These are phyloP conservation scores for Calonectria hawksworthii DNA, from an alignment of 2,329 filamentous ascomycete species.

Conservation along the genomic window DNA sequence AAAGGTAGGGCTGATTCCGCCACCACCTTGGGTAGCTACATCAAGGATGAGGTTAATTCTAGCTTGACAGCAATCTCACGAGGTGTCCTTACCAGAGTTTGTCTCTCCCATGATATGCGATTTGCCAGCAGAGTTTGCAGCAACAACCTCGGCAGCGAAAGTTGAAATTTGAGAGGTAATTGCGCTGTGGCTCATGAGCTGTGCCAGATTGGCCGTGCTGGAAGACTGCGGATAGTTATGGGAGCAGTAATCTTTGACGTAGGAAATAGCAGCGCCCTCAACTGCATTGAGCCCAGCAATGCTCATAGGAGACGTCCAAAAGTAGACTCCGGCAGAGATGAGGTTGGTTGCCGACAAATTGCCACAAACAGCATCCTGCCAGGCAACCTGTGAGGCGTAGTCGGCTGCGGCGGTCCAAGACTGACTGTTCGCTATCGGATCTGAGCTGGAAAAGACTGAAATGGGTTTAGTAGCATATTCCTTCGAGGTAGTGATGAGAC, in stretches of 20 bases:
- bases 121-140: slow-evolving; percentile 53
- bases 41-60: background rate
- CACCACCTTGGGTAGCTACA: slow-evolving; percentile 53
- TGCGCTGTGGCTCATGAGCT: slow-evolving; percentile 57
- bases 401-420: slow-evolving; percentile 51
- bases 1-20: slow-evolving; percentile 56
- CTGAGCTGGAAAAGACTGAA: slow-evolving; percentile 30
- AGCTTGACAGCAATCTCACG: no score
- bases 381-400: slow-evolving; percentile 48
- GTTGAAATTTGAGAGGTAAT: slow-evolving; percentile 54
- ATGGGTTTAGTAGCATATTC: background rate
- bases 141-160: slow-evolving; percentile 54
- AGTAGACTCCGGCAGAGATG: slow-evolving; percentile 53
- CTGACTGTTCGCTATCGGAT: slow-evolving; percentile 42
- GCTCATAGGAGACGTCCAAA: slow-evolving; percentile 51
- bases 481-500: background rate
- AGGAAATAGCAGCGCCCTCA: slow-evolving; percentile 53
- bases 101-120: slow-evolving; percentile 61
- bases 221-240: slow-evolving; percentile 61
- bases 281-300: slow-evolving; percentile 51
- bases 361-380: slow-evolving; percentile 50
- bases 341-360: slow-evolving; percentile 46
- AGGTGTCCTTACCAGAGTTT: slow-evolving; percentile 49
- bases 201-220: slow-evolving; percentile 50
- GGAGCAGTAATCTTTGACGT: slow-evolving; percentile 58